Evolutionary conservation across 768 basidiomycete genomes (phyloP), one percentile per base, ranked within the genome.

Genomic region (Calvatia gigantea): DNA sequence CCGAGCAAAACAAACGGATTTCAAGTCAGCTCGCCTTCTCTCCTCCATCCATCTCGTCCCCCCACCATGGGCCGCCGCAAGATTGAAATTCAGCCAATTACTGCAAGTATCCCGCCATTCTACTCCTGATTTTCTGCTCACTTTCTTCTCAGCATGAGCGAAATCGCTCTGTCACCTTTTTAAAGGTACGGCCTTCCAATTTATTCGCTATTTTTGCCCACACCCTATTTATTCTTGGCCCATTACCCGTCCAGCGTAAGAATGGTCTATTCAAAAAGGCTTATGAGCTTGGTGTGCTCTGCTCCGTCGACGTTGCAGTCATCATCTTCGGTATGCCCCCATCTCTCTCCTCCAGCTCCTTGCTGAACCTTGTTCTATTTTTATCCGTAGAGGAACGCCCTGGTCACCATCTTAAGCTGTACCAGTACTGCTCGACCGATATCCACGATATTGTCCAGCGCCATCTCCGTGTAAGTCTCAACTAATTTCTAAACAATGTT

Each of bases 191-290:
- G n/a, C 68, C 60, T 65, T 58, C 62, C 62, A 54, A 67, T 68
- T 70, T 67, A 71, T 75, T 74, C 76, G 75, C 82, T 86, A 86
- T 87, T 84, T 82, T 84, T 82, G 76, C 73, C 67, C 62, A 65
- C 62, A 70, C 69, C 47, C n/a, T 56, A 58, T 60, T 56, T 61
- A 66, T 69, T 71, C 76, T 77, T 73, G 74, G 76, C 73, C 70
- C 66, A 59, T 61, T 49, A 51, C 51, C 43, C 63, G 58, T 61
- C 42, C 73, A 92, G 91, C 83, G 91, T 63, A 91, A 92, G 77
- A 90, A 90, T 57, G 91, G 90, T 4, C 84, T 93, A 60, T 92
- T 93, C 85, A 91, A 92, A 71, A 92, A 92, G 66, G 90, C 91
- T 0, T 91, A 91, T 65, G 90, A 92, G 71, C 86, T 93, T 58